These are phyloP conservation scores for Kitagawia praeruptora DNA, from an alignment of 129 eudicot species.

Conservation along the genomic window DNA sequence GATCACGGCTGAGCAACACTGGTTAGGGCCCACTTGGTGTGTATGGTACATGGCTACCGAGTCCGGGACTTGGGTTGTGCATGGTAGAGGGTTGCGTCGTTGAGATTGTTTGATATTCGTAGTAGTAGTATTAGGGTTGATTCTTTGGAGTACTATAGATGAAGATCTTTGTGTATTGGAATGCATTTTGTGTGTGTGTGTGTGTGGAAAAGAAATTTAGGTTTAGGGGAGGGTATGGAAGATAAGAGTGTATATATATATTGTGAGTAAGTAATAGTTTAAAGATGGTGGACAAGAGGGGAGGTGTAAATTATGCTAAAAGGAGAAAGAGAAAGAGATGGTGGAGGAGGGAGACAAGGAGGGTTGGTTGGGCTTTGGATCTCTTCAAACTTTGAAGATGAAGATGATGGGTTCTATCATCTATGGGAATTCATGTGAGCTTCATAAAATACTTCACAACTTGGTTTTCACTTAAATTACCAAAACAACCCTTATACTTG, in stretches of 20 bases:
- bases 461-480: not conserved
- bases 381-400: constrained; percentile 5
- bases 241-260: not conserved
- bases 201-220: not conserved
- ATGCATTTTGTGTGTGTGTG: not conserved
- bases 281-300: constrained; percentile 6
- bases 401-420: constrained; percentile 1
- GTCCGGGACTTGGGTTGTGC: constrained; percentile 42
- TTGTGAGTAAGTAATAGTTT: not conserved
- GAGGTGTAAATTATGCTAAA: not conserved
- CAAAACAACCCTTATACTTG: not conserved
- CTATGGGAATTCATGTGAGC: constrained; percentile 5
- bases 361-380: constrained; percentile 9
- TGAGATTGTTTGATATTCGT: not conserved
- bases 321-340: constrained; percentile 6
- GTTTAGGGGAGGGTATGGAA: not conserved
- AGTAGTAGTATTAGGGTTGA: not conserved
- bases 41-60: constrained; percentile 51
- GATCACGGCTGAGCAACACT: constrained; percentile 79
- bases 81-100: constrained; percentile 17
- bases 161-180: not conserved
- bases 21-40: constrained; percentile 51
- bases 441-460: constrained; percentile 7
- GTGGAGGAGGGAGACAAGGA: constrained; percentile 1
- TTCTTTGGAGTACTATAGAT: not conserved